phyloP scores from a whole-genome alignment of 2,329 filamentous ascomycete species.

The Colletotrichum sp. region DNA sequence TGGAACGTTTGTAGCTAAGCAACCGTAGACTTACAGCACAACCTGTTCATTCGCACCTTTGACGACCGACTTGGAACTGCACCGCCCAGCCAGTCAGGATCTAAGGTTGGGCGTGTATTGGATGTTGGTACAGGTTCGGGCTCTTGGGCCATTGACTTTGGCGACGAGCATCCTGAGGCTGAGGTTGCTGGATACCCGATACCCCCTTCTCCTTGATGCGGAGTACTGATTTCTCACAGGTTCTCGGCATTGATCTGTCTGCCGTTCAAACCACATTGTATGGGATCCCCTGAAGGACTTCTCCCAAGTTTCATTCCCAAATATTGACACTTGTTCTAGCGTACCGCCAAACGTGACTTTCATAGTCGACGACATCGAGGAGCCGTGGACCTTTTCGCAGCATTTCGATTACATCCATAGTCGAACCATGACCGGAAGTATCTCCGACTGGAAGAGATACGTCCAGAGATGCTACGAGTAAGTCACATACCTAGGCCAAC shows the following conservation, averaged over 20 bases:
- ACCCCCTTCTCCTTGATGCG: not conserved
- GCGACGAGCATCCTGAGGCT: not conserved
- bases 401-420: not conserved
- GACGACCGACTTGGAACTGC: not conserved
- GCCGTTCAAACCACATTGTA: not conserved
- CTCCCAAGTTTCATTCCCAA: too few species aligned
- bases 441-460: not conserved
- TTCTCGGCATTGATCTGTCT: not conserved
- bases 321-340: not conserved
- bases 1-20: rapidly evolving
- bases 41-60: not conserved
- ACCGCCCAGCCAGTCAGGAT: not conserved
- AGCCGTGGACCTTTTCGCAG: not conserved
- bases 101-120: not conserved
- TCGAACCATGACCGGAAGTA: not conserved
- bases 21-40: not conserved
- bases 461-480: not conserved
- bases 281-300: not conserved
- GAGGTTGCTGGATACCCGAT: not conserved
- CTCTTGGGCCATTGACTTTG: not conserved
- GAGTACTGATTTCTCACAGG: not conserved
- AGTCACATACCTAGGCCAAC: not conserved
- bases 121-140: not conserved
- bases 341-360: not conserved
- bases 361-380: not conserved